Evolutionary conservation across 164 flowering plant species (phyloP).

Genomic region (Liriodendron chinense): DNA sequence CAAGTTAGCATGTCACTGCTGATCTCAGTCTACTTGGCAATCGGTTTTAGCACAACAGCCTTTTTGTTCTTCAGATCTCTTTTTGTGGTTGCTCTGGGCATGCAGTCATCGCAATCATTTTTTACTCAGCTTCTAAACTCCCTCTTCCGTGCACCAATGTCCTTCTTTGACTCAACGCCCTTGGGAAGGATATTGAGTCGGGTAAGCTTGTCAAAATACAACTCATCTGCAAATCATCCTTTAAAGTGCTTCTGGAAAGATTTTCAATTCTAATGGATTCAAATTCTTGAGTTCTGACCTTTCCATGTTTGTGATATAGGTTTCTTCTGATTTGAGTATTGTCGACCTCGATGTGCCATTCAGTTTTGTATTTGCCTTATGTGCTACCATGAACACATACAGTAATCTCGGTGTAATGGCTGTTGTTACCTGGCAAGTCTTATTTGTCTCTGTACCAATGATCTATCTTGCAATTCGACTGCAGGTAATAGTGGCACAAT

Average conservation of each 20-base stretch:
- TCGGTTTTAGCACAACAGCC: slow-evolving; percentile 28
- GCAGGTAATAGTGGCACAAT: no score
- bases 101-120: slow-evolving; percentile 40
- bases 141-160: slow-evolving; percentile 52
- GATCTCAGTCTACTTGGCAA: slow-evolving; percentile 45
- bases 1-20: slow-evolving; percentile 30
- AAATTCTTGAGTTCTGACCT: neutral
- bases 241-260: neutral
- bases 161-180: slow-evolving; percentile 56
- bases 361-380: slow-evolving; percentile 31
- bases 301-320: slow-evolving; percentile 25
- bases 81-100: slow-evolving; percentile 29
- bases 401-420: slow-evolving; percentile 48
- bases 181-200: slow-evolving; percentile 48
- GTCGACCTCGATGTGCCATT: slow-evolving; percentile 62
- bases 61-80: slow-evolving; percentile 35
- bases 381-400: slow-evolving; percentile 40
- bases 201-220: slow-evolving; percentile 27
- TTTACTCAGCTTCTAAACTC: slow-evolving; percentile 41
- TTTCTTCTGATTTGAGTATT: slow-evolving; percentile 68
- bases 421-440: slow-evolving; percentile 64
- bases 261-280: neutral
- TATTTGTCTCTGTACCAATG: slow-evolving; percentile 57
- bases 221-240: neutral
- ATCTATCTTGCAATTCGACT: slow-evolving; percentile 41